Evolutionary conservation across 805 yeast species (phyloP).

Genomic region (Gaillardinia entomophila): DNA sequence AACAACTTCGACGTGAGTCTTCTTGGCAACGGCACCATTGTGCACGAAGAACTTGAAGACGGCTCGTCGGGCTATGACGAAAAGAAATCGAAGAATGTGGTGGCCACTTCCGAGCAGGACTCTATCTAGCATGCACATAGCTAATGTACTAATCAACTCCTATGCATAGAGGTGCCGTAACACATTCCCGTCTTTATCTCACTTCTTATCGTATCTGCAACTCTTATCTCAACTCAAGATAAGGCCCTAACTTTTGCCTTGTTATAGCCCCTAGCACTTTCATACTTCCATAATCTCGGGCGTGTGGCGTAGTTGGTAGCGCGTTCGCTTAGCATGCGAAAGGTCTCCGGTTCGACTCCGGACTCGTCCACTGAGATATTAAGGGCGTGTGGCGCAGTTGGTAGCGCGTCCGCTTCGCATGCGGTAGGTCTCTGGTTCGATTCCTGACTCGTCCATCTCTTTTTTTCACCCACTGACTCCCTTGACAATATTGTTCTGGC

Average conservation of each 20-base stretch:
- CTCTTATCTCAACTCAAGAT: too few relatives aligned
- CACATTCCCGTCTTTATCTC: too few relatives aligned
- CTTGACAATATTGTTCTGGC: too few relatives aligned
- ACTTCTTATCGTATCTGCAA: too few relatives aligned
- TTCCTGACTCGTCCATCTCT: constrained; percentile 73
- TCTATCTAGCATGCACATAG: too few relatives aligned
- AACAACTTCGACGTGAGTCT: constrained; percentile 66
- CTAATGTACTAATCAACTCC: too few relatives aligned
- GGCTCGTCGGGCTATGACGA: neutral
- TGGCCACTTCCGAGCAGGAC: neutral
- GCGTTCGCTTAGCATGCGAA: constrained; percentile 78
- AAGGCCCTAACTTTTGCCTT: too few relatives aligned
- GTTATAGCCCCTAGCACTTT: too few relatives aligned
- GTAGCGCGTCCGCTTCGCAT: constrained; percentile 80
- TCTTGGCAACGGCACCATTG: constrained; percentile 38
- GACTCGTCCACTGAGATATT: constrained; percentile 77
- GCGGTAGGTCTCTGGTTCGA: constrained; percentile 78
- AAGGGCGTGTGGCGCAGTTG: constrained; percentile 78
- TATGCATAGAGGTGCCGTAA: too few relatives aligned
- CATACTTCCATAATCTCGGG: too few relatives aligned
- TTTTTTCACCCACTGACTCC: neutral
- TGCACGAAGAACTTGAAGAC: neutral
- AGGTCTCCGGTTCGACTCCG: constrained; percentile 78
- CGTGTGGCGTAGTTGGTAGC: constrained; percentile 83
- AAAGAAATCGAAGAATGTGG: neutral